Conservation (phyloP, 257 asterid species). For the Gentiana dahurica region DNA sequence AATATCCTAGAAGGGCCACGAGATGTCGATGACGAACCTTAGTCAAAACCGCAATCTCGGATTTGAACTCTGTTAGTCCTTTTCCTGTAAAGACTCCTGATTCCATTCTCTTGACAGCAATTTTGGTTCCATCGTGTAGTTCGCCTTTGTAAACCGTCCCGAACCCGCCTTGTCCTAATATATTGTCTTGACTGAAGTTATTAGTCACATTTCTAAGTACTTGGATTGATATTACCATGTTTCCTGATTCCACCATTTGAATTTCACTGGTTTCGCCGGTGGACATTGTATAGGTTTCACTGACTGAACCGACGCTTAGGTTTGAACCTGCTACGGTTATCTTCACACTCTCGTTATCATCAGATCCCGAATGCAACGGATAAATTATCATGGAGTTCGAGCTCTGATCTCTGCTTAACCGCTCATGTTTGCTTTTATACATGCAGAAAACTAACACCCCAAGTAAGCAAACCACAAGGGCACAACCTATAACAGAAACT, state of each 20-base stretch:
- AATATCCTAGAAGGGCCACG: conserved; percentile 87
- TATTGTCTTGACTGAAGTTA: conserved; percentile 56
- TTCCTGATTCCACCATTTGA: conserved; percentile 75
- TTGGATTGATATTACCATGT: conserved; percentile 85
- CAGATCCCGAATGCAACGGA: conserved; percentile 82
- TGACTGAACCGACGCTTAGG: conserved; percentile 47
- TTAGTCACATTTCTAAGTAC: conserved; percentile 70
- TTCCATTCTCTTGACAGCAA: conserved; percentile 95
- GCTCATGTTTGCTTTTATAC: conserved; percentile 58
- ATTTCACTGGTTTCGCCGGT: conserved; percentile 43
- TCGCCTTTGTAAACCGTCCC: conserved; percentile 90
- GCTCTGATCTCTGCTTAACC: conserved; percentile 63
- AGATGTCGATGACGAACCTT: conserved; percentile 88
- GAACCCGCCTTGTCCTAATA: conserved; percentile 81
- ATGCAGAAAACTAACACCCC: conserved; percentile 52
- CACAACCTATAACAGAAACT: conserved; percentile 42
- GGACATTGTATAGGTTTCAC: conserved; percentile 48
- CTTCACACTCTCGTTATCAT: conserved; percentile 74
- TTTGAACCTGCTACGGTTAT: conserved; percentile 89
- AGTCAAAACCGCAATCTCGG: conserved; percentile 87
- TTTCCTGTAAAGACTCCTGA: conserved; percentile 72
- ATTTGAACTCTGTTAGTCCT: conserved; percentile 69
- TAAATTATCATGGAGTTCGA: conserved; percentile 68
- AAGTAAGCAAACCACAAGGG: conserved; percentile 51
- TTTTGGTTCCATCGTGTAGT: conserved; percentile 81